These are phyloP conservation scores for Naganishia onofrii DNA, from an alignment of 768 basidiomycete genomes.

Conservation along the genomic window DNA sequence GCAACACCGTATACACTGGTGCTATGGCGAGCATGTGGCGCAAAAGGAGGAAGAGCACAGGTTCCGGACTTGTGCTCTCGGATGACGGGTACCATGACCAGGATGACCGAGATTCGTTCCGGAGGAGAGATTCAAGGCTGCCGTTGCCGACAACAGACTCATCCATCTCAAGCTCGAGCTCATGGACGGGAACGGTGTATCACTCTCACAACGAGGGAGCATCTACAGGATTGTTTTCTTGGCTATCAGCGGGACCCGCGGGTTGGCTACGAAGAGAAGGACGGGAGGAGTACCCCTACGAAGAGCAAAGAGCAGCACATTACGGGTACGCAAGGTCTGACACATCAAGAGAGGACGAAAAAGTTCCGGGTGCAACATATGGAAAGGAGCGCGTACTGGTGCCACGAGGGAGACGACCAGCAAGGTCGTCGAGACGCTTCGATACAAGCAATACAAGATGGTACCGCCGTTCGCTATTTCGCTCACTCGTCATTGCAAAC, in stretches of 20 bases:
- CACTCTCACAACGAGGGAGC: neutral
- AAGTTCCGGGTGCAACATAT: too few species aligned
- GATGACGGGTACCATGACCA: constrained; percentile 1
- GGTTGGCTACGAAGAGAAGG: neutral
- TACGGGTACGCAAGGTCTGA: constrained; percentile 10
- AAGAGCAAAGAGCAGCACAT: constrained; percentile 15
- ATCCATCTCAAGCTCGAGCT: neutral
- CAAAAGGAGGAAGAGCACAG: constrained; percentile 10
- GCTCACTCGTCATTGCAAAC: neutral
- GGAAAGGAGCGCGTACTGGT: neutral
- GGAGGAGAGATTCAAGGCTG: neutral
- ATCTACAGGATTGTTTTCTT: neutral
- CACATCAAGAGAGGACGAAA: neutral
- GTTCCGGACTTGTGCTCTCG: neutral
- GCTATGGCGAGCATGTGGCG: constrained; percentile 19
- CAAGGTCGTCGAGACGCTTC: neutral
- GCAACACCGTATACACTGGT: neutral
- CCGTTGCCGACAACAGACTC: constrained; percentile 1
- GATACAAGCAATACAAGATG: neutral
- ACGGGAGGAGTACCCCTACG: neutral
- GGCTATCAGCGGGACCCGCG: neutral
- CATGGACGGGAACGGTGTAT: neutral
- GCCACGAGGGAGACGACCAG: constrained; percentile 6
- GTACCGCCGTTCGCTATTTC: neutral
- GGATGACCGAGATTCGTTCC: neutral